Evolutionary conservation across 306 rosid species (phyloP).

Genomic region (Canavalia gladiata): DNA sequence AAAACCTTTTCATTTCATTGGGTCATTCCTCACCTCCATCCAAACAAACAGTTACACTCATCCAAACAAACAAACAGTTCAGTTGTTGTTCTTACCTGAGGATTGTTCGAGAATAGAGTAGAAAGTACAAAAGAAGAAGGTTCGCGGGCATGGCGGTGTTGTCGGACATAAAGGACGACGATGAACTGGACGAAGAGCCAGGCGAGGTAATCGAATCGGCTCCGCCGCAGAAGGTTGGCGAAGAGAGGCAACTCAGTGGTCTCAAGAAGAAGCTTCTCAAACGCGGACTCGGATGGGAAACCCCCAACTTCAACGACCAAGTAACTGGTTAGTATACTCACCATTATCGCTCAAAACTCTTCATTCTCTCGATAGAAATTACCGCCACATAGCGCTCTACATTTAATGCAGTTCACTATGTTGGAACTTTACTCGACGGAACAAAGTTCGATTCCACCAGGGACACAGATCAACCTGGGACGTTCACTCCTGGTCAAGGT

Average conservation of each 20-base stretch:
- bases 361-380: background rate
- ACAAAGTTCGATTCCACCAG: conserved; percentile 63
- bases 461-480: conserved; percentile 55
- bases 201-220: conserved; percentile 79
- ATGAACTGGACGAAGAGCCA: conserved; percentile 76
- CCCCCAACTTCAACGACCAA: conserved; percentile 68
- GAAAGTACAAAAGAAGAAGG: background rate
- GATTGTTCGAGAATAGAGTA: background rate
- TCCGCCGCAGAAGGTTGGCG: conserved; percentile 75
- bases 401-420: conserved; percentile 64
- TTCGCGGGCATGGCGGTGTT: conserved; percentile 50
- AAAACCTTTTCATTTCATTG: too few species aligned
- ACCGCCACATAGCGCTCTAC: background rate
- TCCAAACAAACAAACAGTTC: too few species aligned
- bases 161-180: conserved; percentile 52
- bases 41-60: too few species aligned
- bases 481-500: conserved; percentile 63
- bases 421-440: conserved; percentile 63
- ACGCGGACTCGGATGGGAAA: conserved; percentile 67
- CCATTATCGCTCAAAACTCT: background rate
- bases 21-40: too few species aligned
- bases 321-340: conserved; percentile 55
- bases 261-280: conserved; percentile 70
- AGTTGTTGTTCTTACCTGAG: background rate
- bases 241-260: conserved; percentile 64